Base-by-base conservation (phyloP, 257 asterid species). In the Jasminum sambac region DNA sequence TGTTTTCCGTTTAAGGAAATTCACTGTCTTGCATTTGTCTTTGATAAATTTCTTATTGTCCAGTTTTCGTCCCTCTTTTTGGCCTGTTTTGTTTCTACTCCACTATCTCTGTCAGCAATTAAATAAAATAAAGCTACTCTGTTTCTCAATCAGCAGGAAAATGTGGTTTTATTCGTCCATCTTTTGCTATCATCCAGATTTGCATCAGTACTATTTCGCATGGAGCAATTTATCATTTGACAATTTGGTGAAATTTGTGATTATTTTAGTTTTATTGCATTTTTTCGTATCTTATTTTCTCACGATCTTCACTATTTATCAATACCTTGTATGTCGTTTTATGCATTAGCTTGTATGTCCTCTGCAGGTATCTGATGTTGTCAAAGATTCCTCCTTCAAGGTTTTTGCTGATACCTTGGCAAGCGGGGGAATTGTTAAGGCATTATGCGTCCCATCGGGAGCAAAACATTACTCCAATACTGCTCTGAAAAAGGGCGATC, bases 401-500 rank as follows among this genome's bases (percentile, higher is more conserved):
- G 88, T 89, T 64, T 95, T 95, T 83, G 83, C 92, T 24, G 96
- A 91, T 68, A 71, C 87, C 74, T 75, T 95, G 84, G 85, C 78
- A 14, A 72, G 74, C 77, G 93, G 85, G 70, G 98, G 98, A 70
- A 61, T 82, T 63, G 79, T 89, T 69, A 91, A 88, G 83, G 91
- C 95, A 39, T 30, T 95, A 68, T 89, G 93, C 34, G 85, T 95
- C 43, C 97, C 98, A 48, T 88, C 87, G 34, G 99, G 97, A 41
- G 81, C 89, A 69, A 87, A 87, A 79, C 72, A 76, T 66, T 95
- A 88, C 72, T 95, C 99, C 70, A 95, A 91, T 65, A 88, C 93
- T 73, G 86, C 96, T 75, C 90, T 95, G 30, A 95, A 91, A 84
- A 95, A 89, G 85, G 99, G 99, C 21, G 97, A 89, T 67, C 71